Evolutionary conservation across 805 yeast genomes (phyloP).

Genomic region (Starmerella gropengiesseri): DNA sequence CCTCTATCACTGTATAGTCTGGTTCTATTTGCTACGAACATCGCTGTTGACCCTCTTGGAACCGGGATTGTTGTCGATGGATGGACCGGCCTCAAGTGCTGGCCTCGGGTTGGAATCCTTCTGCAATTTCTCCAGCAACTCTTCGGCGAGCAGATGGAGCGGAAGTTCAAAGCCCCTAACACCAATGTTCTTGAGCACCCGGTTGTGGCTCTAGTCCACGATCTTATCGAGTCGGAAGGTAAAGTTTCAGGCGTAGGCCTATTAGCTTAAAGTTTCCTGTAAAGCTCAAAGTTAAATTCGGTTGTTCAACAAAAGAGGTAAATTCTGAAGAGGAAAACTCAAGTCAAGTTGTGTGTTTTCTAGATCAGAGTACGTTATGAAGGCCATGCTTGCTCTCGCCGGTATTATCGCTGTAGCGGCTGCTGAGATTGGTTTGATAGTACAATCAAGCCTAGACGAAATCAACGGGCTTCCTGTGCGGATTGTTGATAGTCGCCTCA

Average conservation of each 20-base stretch:
- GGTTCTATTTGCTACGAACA: slow-evolving; percentile 67
- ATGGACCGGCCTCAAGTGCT: slow-evolving; percentile 86
- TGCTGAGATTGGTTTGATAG: slow-evolving; percentile 19
- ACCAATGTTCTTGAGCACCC: slow-evolving; percentile 25
- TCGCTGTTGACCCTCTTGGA: slow-evolving; percentile 49
- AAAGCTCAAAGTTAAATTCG: too few species aligned
- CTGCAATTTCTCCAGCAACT: slow-evolving; percentile 56
- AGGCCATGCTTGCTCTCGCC: too few species aligned
- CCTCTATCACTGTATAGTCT: slow-evolving; percentile 67
- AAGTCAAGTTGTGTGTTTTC: too few species aligned
- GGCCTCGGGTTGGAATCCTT: slow-evolving; percentile 89
- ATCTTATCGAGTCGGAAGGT: slow-evolving; percentile 29
- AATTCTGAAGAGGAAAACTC: too few species aligned
- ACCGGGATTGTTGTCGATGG: slow-evolving; percentile 67
- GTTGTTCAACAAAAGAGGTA: too few species aligned
- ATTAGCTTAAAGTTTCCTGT: slow-evolving; percentile 7
- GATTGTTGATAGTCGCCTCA: slow-evolving; percentile 15
- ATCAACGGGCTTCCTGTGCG: slow-evolving; percentile 18
- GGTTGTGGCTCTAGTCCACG: slow-evolving; percentile 27
- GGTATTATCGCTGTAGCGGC: background rate
- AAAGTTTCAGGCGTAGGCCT: slow-evolving; percentile 11
- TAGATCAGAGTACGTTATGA: too few species aligned
- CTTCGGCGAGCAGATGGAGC: slow-evolving; percentile 56
- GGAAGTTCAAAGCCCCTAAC: slow-evolving; percentile 45
- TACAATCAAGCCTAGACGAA: slow-evolving; percentile 10